These are phyloP conservation scores for Coemansia sp. DNA, from an alignment of 192 early-diverging fungal species.

Conservation along the genomic window DNA sequence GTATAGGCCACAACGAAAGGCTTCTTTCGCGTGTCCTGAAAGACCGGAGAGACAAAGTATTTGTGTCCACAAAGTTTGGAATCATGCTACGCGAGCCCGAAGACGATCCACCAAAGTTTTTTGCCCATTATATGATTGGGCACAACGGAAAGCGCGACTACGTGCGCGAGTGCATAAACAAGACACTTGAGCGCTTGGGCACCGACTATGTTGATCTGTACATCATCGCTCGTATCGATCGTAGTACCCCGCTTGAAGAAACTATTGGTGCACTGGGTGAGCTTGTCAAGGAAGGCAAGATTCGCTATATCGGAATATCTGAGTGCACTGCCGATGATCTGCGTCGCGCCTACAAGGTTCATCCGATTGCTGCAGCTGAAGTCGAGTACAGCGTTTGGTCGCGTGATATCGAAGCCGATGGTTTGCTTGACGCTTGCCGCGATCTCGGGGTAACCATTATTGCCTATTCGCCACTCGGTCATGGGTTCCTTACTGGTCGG, in stretches of 20 bases:
- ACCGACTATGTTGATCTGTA: conserved; percentile 63
- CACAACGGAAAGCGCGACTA: conserved; percentile 53
- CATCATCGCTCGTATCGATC: conserved; percentile 63
- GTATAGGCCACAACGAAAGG: conserved; percentile 61
- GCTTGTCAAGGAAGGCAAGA: conserved; percentile 68
- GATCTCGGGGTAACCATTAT: conserved; percentile 72
- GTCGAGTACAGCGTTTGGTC: conserved; percentile 59
- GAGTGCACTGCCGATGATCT: conserved; percentile 43
- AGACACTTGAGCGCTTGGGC: conserved; percentile 58
- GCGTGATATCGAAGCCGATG: conserved; percentile 63
- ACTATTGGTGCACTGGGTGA: conserved; percentile 64
- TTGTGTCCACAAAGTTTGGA: conserved; percentile 66
- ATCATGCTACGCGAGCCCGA: neutral
- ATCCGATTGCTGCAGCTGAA: conserved; percentile 62
- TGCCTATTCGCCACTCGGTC: conserved; percentile 71
- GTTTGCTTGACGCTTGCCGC: conserved; percentile 66
- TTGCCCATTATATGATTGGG: conserved; percentile 11
- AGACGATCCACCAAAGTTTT: conserved; percentile 16
- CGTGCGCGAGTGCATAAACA: conserved; percentile 45
- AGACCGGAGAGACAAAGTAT: conserved; percentile 54
- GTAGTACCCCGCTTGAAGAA: conserved; percentile 55
- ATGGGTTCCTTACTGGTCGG: conserved; percentile 68
- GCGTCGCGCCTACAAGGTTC: too few relatives aligned
- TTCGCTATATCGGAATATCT: conserved; percentile 61
- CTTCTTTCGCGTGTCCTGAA: too few relatives aligned